Base-by-base conservation (phyloP, 306 rosid genomes). In the Vigna reflexopilosa region DNA sequence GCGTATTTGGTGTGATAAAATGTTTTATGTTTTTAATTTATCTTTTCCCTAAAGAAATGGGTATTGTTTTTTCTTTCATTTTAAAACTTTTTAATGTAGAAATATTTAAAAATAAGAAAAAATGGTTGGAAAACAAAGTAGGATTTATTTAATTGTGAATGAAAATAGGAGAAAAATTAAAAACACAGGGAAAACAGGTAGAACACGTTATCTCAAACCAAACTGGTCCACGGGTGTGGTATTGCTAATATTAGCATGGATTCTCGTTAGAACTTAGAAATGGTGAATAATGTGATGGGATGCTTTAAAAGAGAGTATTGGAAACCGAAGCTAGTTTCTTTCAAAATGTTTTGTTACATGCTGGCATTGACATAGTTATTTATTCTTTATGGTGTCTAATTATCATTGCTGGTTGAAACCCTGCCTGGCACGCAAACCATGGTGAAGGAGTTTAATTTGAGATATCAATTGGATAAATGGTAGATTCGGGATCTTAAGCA, bases 311-410 rank as follows among this genome's bases (percentile, higher is more conserved):
- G 30, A 40, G 50, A 38, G 20, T 34, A 65, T 17, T 7, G 2
- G n/a, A 65, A 16, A 2, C 17, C 40, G 26, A 55, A 49, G 42
- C 26, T 26, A 49, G 71, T 14, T 38, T 13, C 6, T 22, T 62
- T 17, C 50, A 0, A 3, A 15, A 28, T 64, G 24, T 7, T 66
- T 24, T 30, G 9, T 42, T 42, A 17, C 63, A 32, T 14, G 19
- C 16, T 75, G 38, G 24, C 45, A 76, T 49, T 56, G 54, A 28
- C 16, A 32, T 49, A 5, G 45, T 4, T 77, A 40, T 26, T 3
- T 77, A 22, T 47, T 77, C 54, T 40, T 16, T 42, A 16, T 42
- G 49, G 70, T 45, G 3, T 77, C 34, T 15, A 55, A 55, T 22
- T 66, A 9, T 51, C 36, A 14, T 14, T 66, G 40, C 26, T 54